A percentile compares a stretch with the other conserved stretches of the same genome.
These are phyloP conservation scores for Ceratonia siliqua DNA, from an alignment of 306 rosid genomes.

Conservation along the genomic window DNA sequence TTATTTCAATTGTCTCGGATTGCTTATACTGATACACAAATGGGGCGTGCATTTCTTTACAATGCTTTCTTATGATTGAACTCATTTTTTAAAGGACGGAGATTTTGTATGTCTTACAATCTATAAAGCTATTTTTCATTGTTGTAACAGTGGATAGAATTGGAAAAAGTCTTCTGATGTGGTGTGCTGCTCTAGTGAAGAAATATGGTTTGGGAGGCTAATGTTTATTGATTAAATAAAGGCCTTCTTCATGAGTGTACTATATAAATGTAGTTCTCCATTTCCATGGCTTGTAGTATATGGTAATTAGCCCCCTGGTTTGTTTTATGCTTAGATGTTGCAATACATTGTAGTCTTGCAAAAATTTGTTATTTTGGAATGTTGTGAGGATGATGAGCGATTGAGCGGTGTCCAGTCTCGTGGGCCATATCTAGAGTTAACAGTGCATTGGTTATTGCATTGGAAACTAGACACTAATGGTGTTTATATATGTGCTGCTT, in stretches of 20 bases:
- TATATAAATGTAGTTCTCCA: not conserved
- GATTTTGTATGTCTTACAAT: too few species aligned
- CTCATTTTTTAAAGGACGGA: too few species aligned
- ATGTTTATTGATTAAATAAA: too few species aligned
- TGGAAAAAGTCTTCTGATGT: not conserved
- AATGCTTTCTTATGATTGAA: too few species aligned
- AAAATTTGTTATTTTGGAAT: not conserved
- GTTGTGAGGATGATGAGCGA: not conserved
- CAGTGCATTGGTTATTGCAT: not conserved
- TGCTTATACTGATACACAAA: too few species aligned
- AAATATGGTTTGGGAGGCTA: too few species aligned
- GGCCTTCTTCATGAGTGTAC: too few species aligned
- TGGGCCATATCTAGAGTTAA: not conserved
- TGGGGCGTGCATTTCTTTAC: too few species aligned
- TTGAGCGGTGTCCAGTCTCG: not conserved
- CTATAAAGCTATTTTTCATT: too few species aligned
- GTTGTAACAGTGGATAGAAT: too few species aligned
- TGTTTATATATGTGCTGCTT: not conserved
- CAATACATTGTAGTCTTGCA: not conserved
- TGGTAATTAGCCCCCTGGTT: not conserved
- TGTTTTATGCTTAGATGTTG: not conserved
- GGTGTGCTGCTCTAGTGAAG: too few species aligned
- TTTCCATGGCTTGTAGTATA: not conserved
- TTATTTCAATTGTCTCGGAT: too few species aligned
- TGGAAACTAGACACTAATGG: not conserved